Evolutionary conservation across 768 basidiomycete species (phyloP).

Genomic region (Dentipellis fragilis): DNA sequence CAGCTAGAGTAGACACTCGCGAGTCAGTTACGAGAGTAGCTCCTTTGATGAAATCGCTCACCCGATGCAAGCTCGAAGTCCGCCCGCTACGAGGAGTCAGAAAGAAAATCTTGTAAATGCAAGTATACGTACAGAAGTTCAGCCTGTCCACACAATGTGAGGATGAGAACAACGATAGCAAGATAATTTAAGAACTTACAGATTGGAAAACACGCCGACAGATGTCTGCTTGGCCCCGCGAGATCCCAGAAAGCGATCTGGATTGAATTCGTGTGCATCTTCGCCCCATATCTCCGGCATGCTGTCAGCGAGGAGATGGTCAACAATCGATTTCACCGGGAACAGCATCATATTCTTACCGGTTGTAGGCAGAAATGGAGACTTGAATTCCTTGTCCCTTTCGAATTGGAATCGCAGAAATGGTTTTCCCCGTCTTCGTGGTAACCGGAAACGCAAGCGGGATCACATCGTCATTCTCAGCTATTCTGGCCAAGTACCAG

Average conservation of each 20-base stretch:
- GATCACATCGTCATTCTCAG: background rate
- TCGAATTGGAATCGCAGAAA: too few species aligned
- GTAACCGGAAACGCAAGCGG: too few species aligned
- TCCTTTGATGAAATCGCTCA: too few species aligned
- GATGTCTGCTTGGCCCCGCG: conserved; percentile 1
- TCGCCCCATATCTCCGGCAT: conserved; percentile 9
- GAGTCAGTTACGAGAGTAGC: too few species aligned
- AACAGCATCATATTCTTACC: conserved; percentile 3
- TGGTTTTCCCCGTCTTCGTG: too few species aligned
- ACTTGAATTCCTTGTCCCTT: conserved; percentile 7
- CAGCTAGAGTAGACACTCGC: too few species aligned
- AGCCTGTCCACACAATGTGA: background rate
- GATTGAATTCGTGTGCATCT: conserved; percentile 8
- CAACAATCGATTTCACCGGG: background rate
- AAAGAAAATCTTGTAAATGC: too few species aligned
- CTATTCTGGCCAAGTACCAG: conserved; percentile 4
- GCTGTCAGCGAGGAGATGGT: background rate
- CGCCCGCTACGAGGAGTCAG: conserved; percentile 1
- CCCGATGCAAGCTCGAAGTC: conserved; percentile 8
- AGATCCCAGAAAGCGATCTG: conserved; percentile 5
- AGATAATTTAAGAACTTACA: conserved; percentile 2
- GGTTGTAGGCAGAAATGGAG: conserved; percentile 4
- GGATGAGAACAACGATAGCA: background rate
- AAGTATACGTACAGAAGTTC: conserved; percentile 5
- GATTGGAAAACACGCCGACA: conserved; percentile 5